Percentiles rank a stretch among this genome's conserved stretches.
Evolutionary conservation across 805 yeast species (phyloP).

Genomic region (Kurtzmaniella fragi): DNA sequence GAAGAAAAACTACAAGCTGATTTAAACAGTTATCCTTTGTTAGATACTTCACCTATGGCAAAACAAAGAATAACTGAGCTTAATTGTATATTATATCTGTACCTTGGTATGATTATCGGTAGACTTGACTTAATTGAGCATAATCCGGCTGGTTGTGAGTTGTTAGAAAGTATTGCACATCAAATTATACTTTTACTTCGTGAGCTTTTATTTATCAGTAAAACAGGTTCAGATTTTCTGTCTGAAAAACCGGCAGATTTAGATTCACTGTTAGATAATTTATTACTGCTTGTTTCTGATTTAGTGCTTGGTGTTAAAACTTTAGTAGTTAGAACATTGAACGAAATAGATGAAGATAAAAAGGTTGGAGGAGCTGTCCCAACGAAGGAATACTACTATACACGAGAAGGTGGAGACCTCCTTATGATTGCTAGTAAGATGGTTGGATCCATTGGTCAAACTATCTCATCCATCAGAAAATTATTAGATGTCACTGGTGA

Average conservation of each 20-base stretch:
- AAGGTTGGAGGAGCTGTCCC: constrained; percentile 6
- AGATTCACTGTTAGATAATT: constrained; percentile 48
- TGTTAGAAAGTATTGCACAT: constrained; percentile 60
- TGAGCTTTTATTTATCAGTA: constrained; percentile 59
- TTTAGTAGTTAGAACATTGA: constrained; percentile 51
- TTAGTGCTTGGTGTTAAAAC: constrained; percentile 60
- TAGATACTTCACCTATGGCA: constrained; percentile 56
- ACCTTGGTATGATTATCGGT: constrained; percentile 67
- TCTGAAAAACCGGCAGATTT: constrained; percentile 37
- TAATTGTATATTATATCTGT: constrained; percentile 52
- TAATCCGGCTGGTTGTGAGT: constrained; percentile 63
- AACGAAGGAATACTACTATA: constrained; percentile 42
- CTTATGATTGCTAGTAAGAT: constrained; percentile 56
- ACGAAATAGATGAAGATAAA: constrained; percentile 33
- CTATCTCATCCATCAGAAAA: constrained; percentile 46
- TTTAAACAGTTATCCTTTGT: constrained; percentile 39
- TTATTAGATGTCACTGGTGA: constrained; percentile 60
- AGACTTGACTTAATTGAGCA: constrained; percentile 73
- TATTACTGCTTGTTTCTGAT: constrained; percentile 58
- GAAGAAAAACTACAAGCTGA: constrained; percentile 30
- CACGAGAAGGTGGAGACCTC: constrained; percentile 64
- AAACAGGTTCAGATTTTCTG: constrained; percentile 39
- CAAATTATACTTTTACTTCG: constrained; percentile 61
- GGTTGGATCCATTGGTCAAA: constrained; percentile 48
- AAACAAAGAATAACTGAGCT: constrained; percentile 60